Evolutionary conservation across 2,329 filamentous ascomycete species (phyloP).

Genomic region (Aphanocladium album): DNA sequence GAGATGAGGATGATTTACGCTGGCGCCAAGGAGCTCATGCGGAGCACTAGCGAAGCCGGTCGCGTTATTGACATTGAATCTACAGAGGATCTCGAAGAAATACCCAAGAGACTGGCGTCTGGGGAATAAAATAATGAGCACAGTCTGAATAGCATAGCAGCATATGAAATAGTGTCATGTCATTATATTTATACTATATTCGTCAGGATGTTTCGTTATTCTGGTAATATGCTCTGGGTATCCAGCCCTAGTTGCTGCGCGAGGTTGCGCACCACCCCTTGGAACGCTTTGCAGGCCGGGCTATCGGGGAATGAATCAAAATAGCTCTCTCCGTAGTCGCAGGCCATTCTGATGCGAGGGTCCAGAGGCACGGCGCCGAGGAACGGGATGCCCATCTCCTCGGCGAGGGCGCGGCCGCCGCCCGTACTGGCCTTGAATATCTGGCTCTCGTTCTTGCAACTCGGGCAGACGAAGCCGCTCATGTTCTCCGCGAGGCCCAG

Average conservation of each 20-base stretch:
- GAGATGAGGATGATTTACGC: conserved; percentile 92
- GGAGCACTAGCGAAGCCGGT: conserved; percentile 86
- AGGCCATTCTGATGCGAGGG: conserved; percentile 90
- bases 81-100: conserved; percentile 74
- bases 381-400: conserved; percentile 84
- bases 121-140: conserved; percentile 13
- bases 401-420: conserved; percentile 72
- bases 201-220: conserved; percentile 24
- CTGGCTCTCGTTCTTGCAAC: conserved; percentile 73
- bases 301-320: conserved; percentile 92
- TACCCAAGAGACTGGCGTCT: conserved; percentile 59
- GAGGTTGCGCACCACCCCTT: conserved; percentile 70
- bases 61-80: conserved; percentile 79
- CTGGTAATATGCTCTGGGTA: conserved; percentile 46
- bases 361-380: conserved; percentile 87
- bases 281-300: conserved; percentile 79
- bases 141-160: background rate
- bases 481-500: conserved; percentile 96
- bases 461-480: conserved; percentile 93
- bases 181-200: conserved; percentile 13
- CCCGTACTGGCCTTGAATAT: conserved; percentile 92
- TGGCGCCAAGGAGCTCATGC: conserved; percentile 91
- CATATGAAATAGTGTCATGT: conserved; percentile 10
- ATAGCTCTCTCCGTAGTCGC: conserved; percentile 96
- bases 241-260: conserved; percentile 61